Conservation (phyloP, 305 asterid species). For the Rubia balearica region DNA sequence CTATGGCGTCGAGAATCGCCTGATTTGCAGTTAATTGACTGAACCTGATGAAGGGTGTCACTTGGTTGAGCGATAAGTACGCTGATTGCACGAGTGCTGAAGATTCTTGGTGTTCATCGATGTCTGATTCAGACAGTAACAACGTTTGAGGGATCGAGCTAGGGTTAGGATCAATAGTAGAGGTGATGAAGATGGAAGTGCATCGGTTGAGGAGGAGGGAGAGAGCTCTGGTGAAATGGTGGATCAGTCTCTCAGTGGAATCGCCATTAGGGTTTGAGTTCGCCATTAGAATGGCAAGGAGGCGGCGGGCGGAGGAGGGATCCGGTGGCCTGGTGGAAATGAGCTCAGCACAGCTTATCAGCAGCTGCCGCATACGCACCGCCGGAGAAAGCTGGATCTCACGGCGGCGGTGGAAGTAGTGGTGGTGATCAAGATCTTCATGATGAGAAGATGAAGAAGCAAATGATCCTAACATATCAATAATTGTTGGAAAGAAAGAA, state of each 20-base stretch:
- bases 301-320: slow-evolving; percentile 65
- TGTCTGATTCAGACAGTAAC: slow-evolving; percentile 14
- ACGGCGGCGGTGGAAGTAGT: slow-evolving; percentile 25
- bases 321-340: slow-evolving; percentile 58
- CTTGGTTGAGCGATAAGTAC: slow-evolving; percentile 63
- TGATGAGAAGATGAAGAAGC: slow-evolving; percentile 60
- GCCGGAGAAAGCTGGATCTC: slow-evolving; percentile 37
- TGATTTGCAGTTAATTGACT: slow-evolving; percentile 88
- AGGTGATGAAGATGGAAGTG: background rate
- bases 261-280: slow-evolving; percentile 76
- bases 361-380: slow-evolving; percentile 71
- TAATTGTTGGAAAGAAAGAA: background rate
- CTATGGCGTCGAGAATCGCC: slow-evolving; percentile 72
- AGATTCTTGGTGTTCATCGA: slow-evolving; percentile 12
- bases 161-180: background rate
- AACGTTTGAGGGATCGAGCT: background rate
- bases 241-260: slow-evolving; percentile 70
- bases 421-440: slow-evolving; percentile 30
- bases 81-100: slow-evolving; percentile 51
- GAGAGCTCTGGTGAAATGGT: slow-evolving; percentile 75
- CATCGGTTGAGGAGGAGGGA: slow-evolving; percentile 50
- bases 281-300: slow-evolving; percentile 42
- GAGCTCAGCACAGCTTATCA: slow-evolving; percentile 73
- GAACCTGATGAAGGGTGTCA: slow-evolving; percentile 76
- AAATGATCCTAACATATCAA: slow-evolving; percentile 67